Percentiles rank a stretch among this genome's conserved stretches.
Evolutionary conservation across 441 rosid species (phyloP).

Genomic region (Melastoma candidum): DNA sequence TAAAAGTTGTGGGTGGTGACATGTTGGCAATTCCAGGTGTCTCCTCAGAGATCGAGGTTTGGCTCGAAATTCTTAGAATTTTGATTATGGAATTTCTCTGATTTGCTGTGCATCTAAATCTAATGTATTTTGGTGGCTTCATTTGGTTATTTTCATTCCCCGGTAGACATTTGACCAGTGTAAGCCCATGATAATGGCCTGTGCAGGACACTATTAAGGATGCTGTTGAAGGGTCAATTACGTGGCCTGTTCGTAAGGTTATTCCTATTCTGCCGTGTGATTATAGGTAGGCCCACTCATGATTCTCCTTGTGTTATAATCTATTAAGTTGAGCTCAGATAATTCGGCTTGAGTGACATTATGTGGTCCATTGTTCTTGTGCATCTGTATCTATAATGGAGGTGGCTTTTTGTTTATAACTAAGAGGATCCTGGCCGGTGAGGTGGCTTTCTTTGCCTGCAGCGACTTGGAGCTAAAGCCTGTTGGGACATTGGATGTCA

Average conservation of each 20-base stretch:
- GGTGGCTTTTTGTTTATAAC: too few relatives aligned
- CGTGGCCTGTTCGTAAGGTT: slow-evolving; percentile 20
- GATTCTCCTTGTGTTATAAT: not conserved
- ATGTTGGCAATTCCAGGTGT: slow-evolving; percentile 15
- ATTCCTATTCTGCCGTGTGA: slow-evolving; percentile 20
- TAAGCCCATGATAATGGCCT: not conserved
- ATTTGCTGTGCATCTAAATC: too few relatives aligned
- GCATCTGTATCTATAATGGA: too few relatives aligned
- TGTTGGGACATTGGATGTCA: slow-evolving; percentile 82
- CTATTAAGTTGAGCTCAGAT: not conserved
- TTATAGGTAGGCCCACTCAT: slow-evolving; percentile 7
- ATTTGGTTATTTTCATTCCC: not conserved
- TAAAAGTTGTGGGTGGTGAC: slow-evolving; percentile 18
- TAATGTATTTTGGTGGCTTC: too few relatives aligned
- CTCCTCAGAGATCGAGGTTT: slow-evolving; percentile 14
- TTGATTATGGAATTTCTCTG: too few relatives aligned
- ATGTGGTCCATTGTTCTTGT: too few relatives aligned
- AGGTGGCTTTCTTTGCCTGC: slow-evolving; percentile 12
- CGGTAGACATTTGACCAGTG: not conserved
- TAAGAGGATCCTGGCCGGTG: too few relatives aligned
- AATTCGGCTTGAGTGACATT: too few relatives aligned
- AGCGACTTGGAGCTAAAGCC: slow-evolving; percentile 94
- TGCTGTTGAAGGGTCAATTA: slow-evolving; percentile 18
- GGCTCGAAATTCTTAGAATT: too few relatives aligned
- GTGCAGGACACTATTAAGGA: slow-evolving; percentile 16